These are phyloP conservation scores for Crassisporium funariophilum DNA, from an alignment of 768 basidiomycete species.

Conservation along the genomic window DNA sequence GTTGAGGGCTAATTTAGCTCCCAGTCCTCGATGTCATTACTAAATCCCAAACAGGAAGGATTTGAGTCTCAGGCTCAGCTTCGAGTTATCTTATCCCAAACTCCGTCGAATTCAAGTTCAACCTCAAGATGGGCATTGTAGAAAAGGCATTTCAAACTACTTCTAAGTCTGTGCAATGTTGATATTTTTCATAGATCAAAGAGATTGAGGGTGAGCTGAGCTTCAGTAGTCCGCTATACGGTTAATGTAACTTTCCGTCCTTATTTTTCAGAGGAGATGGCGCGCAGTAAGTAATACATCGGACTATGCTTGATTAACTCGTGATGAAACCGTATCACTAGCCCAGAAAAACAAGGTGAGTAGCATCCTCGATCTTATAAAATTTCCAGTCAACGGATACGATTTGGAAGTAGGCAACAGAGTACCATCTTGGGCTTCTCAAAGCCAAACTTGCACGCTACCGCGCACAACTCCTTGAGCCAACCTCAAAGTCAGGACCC, in stretches of 20 bases:
- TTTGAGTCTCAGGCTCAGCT: no score
- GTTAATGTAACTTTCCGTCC: no score
- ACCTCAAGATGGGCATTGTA: constrained; percentile 77
- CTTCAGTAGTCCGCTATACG: no score
- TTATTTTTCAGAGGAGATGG: constrained; percentile 85
- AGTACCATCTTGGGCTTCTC: constrained; percentile 90
- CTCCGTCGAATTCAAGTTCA: constrained; percentile 9
- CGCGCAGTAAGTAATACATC: constrained; percentile 69
- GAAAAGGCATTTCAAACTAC: constrained; percentile 65
- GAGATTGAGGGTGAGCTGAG: constrained; percentile 93
- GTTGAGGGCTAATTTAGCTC: constrained; percentile 1
- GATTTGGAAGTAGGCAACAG: constrained; percentile 68
- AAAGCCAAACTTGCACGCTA: constrained; percentile 96
- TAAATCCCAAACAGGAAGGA: no score
- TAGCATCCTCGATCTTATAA: not conserved
- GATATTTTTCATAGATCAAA: constrained; percentile 64
- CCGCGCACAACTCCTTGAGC: constrained; percentile 93
- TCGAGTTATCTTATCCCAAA: constrained; percentile 32
- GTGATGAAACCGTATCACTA: constrained; percentile 36
- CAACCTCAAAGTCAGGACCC: constrained; percentile 79
- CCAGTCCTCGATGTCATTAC: constrained; percentile 5
- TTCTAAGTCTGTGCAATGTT: constrained; percentile 4
- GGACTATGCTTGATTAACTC: no score
- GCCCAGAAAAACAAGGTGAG: constrained; percentile 95
- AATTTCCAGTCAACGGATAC: constrained; percentile 11